Base-by-base conservation (phyloP, 2,329 filamentous ascomycete species). In the Balansia obtecta region DNA sequence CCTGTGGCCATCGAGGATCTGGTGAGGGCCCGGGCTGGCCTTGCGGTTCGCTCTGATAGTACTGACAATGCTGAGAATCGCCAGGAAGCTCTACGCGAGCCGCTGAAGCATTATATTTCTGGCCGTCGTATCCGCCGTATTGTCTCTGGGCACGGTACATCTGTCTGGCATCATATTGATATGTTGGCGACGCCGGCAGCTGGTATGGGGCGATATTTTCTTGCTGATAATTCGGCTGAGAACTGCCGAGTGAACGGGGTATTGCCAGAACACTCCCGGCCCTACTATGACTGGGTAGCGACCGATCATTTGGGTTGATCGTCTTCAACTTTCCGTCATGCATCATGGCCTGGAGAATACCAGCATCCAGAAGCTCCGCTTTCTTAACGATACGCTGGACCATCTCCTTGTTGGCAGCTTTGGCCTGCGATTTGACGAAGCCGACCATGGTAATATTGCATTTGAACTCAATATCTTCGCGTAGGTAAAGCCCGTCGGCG, bases 391-490 rank as follows among this genome's bases (percentile, higher is more conserved):
- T 76, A 46, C 83, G 74, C 49, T 76, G 71, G 1, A 86, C 76
- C 77, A 86, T 83, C 53, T 83, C 74, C 55, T 80, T 82, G 57
- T 79, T 81, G 8, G 83, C 79, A 9, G 79, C 73, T 65, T 83
- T 83, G 59, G 77, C 74, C 62, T 85, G 79, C 52, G 76, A 72
- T 69, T 83, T 85, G 56, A 86, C 82, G 52, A 85, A 84, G 45
- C 71, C 61, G 52, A 82, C 72, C 65, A 85, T 73, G 52, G 81
- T 74, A 49, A 86, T 68, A 60, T 85, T 86, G 70, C 80, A 83
- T 58, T 75, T 76, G 65, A 86, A 82, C 62, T 86, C 82, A 40
- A 86, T 82, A 55, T 86, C 83, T 58, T 85, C 82, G 51, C 81
- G 74, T 52, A 86, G 68, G 58, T 86, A 86, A 3, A 86, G 65